phyloP scores from a whole-genome alignment of 163 green algal species.

The Scenedesmus sp. region DNA sequence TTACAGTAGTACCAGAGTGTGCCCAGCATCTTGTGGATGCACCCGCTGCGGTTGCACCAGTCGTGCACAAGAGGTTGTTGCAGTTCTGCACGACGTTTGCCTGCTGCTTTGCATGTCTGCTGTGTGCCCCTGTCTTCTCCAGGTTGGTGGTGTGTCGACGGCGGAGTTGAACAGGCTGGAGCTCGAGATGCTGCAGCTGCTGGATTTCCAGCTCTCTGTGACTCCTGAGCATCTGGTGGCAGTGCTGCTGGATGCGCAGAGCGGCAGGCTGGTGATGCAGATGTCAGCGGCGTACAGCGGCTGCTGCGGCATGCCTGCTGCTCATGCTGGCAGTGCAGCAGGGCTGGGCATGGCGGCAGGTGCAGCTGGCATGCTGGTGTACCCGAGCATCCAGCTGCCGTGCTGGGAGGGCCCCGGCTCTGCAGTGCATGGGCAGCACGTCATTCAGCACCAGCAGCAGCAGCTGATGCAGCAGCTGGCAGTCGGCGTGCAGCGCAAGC shows the following conservation, averaged over 20 bases:
- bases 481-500: conserved; percentile 46
- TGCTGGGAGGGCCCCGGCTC: conserved; percentile 40
- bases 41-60: too few species aligned
- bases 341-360: not conserved
- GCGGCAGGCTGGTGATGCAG: conserved; percentile 32
- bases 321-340: not conserved
- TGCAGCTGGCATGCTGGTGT: not conserved
- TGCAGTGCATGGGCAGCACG: conserved; percentile 30
- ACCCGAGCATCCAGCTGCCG: conserved; percentile 13
- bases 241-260: conserved; percentile 49
- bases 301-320: conserved; percentile 28
- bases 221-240: conserved; percentile 57
- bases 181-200: conserved; percentile 81
- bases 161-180: conserved; percentile 87
- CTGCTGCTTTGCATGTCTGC: not conserved
- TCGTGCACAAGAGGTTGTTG: not conserved
- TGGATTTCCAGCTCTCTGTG: conserved; percentile 80
- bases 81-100: not conserved
- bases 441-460: conserved; percentile 41
- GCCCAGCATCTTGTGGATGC: too few species aligned
- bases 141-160: conserved; percentile 74
- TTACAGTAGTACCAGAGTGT: too few species aligned
- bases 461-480: conserved; percentile 2
- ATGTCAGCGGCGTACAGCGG: conserved; percentile 39
- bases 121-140: not conserved